Conservation (phyloP, 352 stramenopile species). For the Pythium sukuiense region DNA sequence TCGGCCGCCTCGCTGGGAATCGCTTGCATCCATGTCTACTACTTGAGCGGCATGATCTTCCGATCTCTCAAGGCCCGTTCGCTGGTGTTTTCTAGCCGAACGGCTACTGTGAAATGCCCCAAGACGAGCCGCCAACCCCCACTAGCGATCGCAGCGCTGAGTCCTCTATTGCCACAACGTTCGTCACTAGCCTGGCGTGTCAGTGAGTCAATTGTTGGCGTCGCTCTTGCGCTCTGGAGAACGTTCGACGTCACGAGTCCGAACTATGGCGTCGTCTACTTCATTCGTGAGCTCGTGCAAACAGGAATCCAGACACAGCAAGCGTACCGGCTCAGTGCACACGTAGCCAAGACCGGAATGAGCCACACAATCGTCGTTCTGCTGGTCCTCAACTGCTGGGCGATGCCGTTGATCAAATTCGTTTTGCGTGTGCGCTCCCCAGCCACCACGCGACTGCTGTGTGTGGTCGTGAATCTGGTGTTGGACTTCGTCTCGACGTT, state of each 20-base stretch:
- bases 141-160: neutral
- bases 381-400: conserved; percentile 34
- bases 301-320: conserved; percentile 29
- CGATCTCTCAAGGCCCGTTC: neutral
- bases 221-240: conserved; percentile 4
- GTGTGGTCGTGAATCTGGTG: conserved; percentile 17
- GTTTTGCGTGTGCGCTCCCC: neutral
- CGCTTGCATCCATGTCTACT: neutral
- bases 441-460: conserved; percentile 12
- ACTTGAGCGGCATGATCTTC: neutral
- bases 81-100: neutral
- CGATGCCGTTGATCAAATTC: conserved; percentile 25
- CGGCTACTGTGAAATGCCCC: neutral
- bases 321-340: conserved; percentile 27
- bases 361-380: conserved; percentile 22
- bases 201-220: neutral
- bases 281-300: conserved; percentile 31
- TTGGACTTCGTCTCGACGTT: conserved; percentile 29
- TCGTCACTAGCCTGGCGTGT: neutral
- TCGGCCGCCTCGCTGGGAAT: neutral
- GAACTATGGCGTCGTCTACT: conserved; percentile 27
- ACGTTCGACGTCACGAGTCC: conserved; percentile 17
- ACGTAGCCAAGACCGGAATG: conserved; percentile 27
- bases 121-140: neutral
- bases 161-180: neutral